Percentiles rank a stretch among this genome's conserved stretches.
These are phyloP conservation scores for Conidiobolus incongruus DNA, from an alignment of 371 early-diverging fungal species.

Conservation along the genomic window DNA sequence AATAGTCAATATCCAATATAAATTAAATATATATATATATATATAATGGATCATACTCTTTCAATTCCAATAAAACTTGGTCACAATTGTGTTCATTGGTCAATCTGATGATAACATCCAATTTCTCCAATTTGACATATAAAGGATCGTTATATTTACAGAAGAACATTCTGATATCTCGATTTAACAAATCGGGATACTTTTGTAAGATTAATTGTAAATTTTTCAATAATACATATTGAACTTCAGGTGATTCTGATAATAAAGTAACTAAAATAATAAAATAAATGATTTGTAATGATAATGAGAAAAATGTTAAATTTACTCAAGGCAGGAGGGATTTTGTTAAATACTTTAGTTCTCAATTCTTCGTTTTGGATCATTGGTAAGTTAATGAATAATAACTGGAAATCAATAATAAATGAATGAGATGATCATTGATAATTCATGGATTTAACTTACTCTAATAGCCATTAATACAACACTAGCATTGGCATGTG, in stretches of 20 bases:
- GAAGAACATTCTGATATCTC: conserved; percentile 81
- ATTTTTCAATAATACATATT: conserved; percentile 82
- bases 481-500: conserved; percentile 85
- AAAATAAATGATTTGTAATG: too few relatives aligned
- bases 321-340: conserved; percentile 75
- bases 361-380: conserved; percentile 44
- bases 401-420: conserved; percentile 12
- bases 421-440: not conserved
- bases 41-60: conserved; percentile 36
- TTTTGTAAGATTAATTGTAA: conserved; percentile 68
- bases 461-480: conserved; percentile 61
- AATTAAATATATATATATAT: too few relatives aligned
- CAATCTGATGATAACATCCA: conserved; percentile 70
- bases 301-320: too few relatives aligned
- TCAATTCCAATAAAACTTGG: conserved; percentile 66
- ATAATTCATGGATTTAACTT: conserved; percentile 11
- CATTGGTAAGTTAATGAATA: conserved; percentile 33
- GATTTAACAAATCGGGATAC: conserved; percentile 52
- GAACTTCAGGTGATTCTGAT: conserved; percentile 73
- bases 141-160: conserved; percentile 93
- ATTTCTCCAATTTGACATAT: conserved; percentile 85
- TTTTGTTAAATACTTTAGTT: conserved; percentile 40
- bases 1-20: not conserved
- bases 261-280: conserved; percentile 54
- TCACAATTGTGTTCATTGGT: conserved; percentile 57